phyloP scores from a whole-genome alignment of 495 filamentous ascomycete species.

The Lentithecium fluviatile region DNA sequence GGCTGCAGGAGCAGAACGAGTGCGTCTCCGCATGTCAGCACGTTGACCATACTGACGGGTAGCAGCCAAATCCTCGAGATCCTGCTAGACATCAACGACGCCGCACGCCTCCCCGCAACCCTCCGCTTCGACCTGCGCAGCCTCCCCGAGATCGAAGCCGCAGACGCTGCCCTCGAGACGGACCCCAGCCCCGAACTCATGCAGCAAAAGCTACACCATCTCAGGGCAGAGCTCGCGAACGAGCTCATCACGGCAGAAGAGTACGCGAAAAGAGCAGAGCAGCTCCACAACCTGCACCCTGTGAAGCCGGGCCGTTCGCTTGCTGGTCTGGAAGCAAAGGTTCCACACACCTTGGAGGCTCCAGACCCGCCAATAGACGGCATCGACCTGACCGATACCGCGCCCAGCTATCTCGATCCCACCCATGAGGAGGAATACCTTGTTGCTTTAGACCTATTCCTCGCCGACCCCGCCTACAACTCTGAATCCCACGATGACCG shows the following conservation, averaged over 20 bases:
- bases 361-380: slow-evolving; percentile 24
- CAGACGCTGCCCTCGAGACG: slow-evolving; percentile 44
- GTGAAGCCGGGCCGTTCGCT: slow-evolving; percentile 31
- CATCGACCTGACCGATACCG: slow-evolving; percentile 23
- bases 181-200: slow-evolving; percentile 45
- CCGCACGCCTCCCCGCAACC: slow-evolving; percentile 67
- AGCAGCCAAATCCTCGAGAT: slow-evolving; percentile 51
- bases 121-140: slow-evolving; percentile 62
- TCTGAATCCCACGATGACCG: slow-evolving; percentile 22
- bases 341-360: slow-evolving; percentile 24
- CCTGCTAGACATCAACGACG: slow-evolving; percentile 81
- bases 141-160: slow-evolving; percentile 45
- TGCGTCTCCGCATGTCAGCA: slow-evolving; percentile 44
- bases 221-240: slow-evolving; percentile 46
- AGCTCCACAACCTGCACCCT: slow-evolving; percentile 30
- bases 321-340: slow-evolving; percentile 12
- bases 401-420: slow-evolving; percentile 60
- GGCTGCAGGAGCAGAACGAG: slow-evolving; percentile 88
- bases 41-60: not conserved
- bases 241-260: slow-evolving; percentile 45
- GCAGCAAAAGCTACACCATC: slow-evolving; percentile 49
- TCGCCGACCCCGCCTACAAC: slow-evolving; percentile 47
- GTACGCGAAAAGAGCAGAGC: slow-evolving; percentile 27
- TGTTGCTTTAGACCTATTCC: slow-evolving; percentile 62
- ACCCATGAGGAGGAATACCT: slow-evolving; percentile 82